These are phyloP conservation scores for Rhizophlyctis rosea DNA, from an alignment of 192 early-diverging fungal genomes.

Conservation along the genomic window DNA sequence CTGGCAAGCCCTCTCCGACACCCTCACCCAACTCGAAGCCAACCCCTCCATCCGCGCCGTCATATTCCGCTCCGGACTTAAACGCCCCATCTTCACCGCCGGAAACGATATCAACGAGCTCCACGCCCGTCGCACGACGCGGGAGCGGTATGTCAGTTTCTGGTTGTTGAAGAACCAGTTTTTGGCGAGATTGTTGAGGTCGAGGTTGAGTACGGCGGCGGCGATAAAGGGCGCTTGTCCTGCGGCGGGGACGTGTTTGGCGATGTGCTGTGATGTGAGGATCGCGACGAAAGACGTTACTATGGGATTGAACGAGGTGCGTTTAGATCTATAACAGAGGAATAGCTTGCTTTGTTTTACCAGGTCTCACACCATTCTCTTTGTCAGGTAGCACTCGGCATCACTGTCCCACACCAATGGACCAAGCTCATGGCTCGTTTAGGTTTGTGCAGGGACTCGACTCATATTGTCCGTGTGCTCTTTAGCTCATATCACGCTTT, in stretches of 20 bases:
- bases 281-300: constrained; percentile 31
- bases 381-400: constrained; percentile 32
- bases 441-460: no score
- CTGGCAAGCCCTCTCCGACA: constrained; percentile 34
- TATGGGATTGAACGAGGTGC: constrained; percentile 35
- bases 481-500: no score
- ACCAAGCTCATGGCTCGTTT: constrained; percentile 33
- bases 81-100: constrained; percentile 44
- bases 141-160: constrained; percentile 41
- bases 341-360: constrained; percentile 12
- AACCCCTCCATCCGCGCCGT: constrained; percentile 31
- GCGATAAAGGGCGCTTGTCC: constrained; percentile 47
- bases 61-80: constrained; percentile 40
- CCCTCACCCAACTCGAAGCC: constrained; percentile 30
- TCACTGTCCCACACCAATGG: constrained; percentile 43
- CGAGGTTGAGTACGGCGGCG: constrained; percentile 36
- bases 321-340: background rate
- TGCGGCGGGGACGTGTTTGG: constrained; percentile 40
- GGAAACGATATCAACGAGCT: constrained; percentile 48
- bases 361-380: constrained; percentile 20
- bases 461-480: no score
- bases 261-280: constrained; percentile 42
- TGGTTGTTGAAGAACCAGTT: constrained; percentile 42
- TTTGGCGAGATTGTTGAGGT: constrained; percentile 32
- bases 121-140: constrained; percentile 34